These are phyloP conservation scores for Magnolia sinica DNA, from an alignment of 164 flowering plant species.

Conservation along the genomic window DNA sequence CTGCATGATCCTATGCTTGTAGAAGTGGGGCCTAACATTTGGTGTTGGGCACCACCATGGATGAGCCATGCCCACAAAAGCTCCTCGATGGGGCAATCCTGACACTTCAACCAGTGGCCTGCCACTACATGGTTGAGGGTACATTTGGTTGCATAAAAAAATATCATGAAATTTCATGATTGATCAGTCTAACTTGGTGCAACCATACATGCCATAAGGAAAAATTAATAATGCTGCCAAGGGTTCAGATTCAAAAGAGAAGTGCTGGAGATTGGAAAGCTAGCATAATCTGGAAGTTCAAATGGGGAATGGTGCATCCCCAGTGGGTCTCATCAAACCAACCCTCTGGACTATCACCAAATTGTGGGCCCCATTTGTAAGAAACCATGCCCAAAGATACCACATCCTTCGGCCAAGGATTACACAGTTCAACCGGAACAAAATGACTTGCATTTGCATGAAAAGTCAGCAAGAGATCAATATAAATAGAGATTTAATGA, in stretches of 20 bases:
- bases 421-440: neutral
- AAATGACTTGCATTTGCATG: neutral
- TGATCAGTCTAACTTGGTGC: no score
- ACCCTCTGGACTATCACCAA: neutral
- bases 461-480: neutral
- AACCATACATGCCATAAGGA: no score
- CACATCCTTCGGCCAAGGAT: neutral
- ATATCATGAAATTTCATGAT: no score
- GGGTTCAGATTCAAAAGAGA: neutral
- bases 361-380: neutral
- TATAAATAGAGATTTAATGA: neutral
- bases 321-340: neutral
- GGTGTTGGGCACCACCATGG: no score
- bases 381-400: neutral
- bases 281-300: neutral
- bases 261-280: neutral
- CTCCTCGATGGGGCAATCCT: no score
- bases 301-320: neutral
- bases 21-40: no score
- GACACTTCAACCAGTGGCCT: no score
- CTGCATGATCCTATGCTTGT: no score
- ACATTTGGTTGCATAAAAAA: no score
- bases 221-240: neutral
- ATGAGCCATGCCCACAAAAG: no score
- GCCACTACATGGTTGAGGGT: no score